These are phyloP conservation scores for Atkinsonella texensis DNA, from an alignment of 2,329 filamentous ascomycete species.

Conservation along the genomic window DNA sequence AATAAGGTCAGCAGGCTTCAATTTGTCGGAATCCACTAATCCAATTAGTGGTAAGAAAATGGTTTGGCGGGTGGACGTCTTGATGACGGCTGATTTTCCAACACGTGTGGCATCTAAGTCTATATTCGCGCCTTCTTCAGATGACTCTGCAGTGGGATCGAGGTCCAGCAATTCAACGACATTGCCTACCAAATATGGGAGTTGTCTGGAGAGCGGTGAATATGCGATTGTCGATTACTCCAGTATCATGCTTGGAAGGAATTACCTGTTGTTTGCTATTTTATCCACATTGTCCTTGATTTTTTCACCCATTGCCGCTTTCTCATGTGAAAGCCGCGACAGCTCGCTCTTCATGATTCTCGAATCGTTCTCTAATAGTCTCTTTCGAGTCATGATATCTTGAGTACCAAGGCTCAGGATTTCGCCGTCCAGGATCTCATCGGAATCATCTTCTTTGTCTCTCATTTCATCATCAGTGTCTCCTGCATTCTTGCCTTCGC, in stretches of 20 bases:
- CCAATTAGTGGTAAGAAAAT: slow-evolving; percentile 97
- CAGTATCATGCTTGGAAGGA: not conserved
- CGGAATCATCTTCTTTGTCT: slow-evolving; percentile 62
- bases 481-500: slow-evolving; percentile 30
- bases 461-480: slow-evolving; percentile 77
- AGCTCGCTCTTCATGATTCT: slow-evolving; percentile 98
- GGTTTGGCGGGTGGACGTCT: slow-evolving; percentile 95
- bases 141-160: slow-evolving; percentile 89
- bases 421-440: slow-evolving; percentile 82
- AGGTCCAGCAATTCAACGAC: slow-evolving; percentile 95
- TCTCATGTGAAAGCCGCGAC: slow-evolving; percentile 88
- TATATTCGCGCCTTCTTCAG: slow-evolving; percentile 96
- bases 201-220: slow-evolving; percentile 49
- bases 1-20: slow-evolving; percentile 93
- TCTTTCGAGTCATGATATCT: slow-evolving; percentile 84
- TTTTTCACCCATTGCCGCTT: slow-evolving; percentile 91
- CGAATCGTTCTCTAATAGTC: slow-evolving; percentile 92
- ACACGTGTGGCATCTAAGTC: slow-evolving; percentile 93
- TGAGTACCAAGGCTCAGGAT: slow-evolving; percentile 86
- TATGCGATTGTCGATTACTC: slow-evolving; percentile 2
- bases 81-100: slow-evolving; percentile 97
- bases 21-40: slow-evolving; percentile 84
- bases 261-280: slow-evolving; percentile 95
- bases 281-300: slow-evolving; percentile 99
- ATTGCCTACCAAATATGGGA: slow-evolving; percentile 96